These are phyloP conservation scores for Wickerhamomyces pijperi DNA, from an alignment of 805 yeast genomes.

Conservation along the genomic window DNA sequence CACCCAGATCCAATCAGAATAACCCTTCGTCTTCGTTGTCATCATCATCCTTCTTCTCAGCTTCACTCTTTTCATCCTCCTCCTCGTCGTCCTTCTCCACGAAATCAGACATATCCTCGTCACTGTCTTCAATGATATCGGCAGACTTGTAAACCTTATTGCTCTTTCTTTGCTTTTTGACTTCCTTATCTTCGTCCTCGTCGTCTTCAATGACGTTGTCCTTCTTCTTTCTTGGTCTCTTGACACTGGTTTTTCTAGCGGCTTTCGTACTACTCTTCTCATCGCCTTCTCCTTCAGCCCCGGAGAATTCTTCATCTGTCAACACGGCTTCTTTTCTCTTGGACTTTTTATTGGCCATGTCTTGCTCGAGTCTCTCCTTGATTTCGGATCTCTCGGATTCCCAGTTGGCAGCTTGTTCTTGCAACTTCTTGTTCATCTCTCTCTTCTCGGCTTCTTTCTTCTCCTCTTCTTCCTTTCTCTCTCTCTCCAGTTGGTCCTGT, in stretches of 20 bases:
- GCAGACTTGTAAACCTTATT: slow-evolving; percentile 22
- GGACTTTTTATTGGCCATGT: slow-evolving; percentile 23
- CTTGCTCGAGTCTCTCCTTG: slow-evolving; percentile 25
- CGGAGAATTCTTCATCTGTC: slow-evolving; percentile 33
- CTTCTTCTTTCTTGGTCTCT: slow-evolving; percentile 15
- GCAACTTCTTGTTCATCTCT: slow-evolving; percentile 37
- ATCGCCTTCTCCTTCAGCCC: slow-evolving; percentile 14
- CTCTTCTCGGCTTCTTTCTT: slow-evolving; percentile 26
- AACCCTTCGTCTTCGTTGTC: slow-evolving; percentile 8
- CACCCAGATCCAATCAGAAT: no score
- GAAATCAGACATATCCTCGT: slow-evolving; percentile 23
- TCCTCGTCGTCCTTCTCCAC: slow-evolving; percentile 8
- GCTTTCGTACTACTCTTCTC: slow-evolving; percentile 4
- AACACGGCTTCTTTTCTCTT: slow-evolving; percentile 30
- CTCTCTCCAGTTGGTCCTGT: slow-evolving; percentile 37
- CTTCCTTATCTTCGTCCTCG: slow-evolving; percentile 14
- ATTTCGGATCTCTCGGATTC: slow-evolving; percentile 37
- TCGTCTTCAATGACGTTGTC: slow-evolving; percentile 20
- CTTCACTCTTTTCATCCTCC: slow-evolving; percentile 10
- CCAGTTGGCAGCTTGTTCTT: slow-evolving; percentile 47
- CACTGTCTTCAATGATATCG: slow-evolving; percentile 33
- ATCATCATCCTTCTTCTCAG: slow-evolving; percentile 13
- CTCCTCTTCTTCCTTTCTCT: slow-evolving; percentile 36
- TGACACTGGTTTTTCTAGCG: slow-evolving; percentile 2
- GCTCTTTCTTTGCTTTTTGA: slow-evolving; percentile 18